Conservation (phyloP, 176 grass and related monocot species). For the Oryza longistaminata region DNA sequence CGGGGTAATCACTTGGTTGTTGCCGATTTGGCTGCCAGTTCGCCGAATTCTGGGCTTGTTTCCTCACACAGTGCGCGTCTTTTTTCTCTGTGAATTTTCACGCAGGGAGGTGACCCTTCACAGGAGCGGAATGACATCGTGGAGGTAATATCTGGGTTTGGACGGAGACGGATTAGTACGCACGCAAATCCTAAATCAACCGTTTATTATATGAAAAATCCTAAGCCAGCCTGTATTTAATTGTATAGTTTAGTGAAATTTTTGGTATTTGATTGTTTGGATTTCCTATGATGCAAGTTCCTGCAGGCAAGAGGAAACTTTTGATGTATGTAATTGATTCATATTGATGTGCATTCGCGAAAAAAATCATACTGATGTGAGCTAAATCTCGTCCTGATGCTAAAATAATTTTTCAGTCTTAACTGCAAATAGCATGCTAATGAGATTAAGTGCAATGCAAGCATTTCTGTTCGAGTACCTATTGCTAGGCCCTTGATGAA, state of each 20-base stretch:
- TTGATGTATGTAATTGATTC: too few relatives aligned
- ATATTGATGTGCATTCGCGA: too few relatives aligned
- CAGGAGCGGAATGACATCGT: slow-evolving; percentile 66
- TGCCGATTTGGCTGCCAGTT: neutral
- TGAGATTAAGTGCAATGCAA: neutral
- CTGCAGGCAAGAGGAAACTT: neutral
- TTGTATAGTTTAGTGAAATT: too few relatives aligned
- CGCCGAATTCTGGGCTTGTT: neutral
- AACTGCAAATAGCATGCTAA: neutral
- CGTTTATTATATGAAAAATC: neutral
- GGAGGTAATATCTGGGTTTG: slow-evolving; percentile 49
- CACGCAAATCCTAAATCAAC: neutral
- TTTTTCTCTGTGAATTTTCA: neutral
- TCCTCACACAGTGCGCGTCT: neutral
- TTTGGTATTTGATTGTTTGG: too few relatives aligned
- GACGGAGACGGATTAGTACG: neutral
- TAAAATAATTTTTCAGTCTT: neutral
- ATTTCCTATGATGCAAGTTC: neutral
- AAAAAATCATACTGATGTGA: neutral
- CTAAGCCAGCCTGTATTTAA: neutral
- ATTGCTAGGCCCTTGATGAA: neutral
- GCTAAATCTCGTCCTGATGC: neutral
- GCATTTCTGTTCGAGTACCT: neutral
- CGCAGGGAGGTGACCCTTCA: slow-evolving; percentile 81
- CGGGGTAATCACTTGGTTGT: slow-evolving; percentile 47